These are phyloP conservation scores for Aspergillus panamensis DNA, from an alignment of 495 filamentous ascomycete genomes.

Conservation along the genomic window DNA sequence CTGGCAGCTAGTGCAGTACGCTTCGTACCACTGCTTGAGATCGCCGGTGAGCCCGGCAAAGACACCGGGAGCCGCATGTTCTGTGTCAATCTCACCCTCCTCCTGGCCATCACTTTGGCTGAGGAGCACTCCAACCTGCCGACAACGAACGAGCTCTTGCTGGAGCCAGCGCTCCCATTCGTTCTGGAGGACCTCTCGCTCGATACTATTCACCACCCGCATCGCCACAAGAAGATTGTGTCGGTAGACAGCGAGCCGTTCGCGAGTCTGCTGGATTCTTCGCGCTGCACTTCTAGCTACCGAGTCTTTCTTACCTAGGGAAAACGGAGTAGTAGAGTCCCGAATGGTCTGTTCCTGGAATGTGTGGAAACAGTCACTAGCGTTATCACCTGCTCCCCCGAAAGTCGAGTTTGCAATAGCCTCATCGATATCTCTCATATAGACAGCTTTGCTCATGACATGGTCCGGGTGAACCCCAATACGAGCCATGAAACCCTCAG, in stretches of 20 bases:
- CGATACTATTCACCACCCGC: slow-evolving; percentile 83
- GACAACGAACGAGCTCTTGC: slow-evolving; percentile 67
- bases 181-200: slow-evolving; percentile 73
- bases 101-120: slow-evolving; percentile 27
- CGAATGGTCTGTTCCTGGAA: slow-evolving; percentile 42
- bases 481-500: slow-evolving; percentile 70
- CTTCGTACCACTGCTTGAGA: slow-evolving; percentile 61
- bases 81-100: slow-evolving; percentile 24
- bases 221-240: slow-evolving; percentile 90
- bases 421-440: slow-evolving; percentile 76
- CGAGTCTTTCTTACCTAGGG: slow-evolving; percentile 36
- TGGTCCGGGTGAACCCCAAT: slow-evolving; percentile 75
- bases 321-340: slow-evolving; percentile 28
- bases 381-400: slow-evolving; percentile 33
- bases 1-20: slow-evolving; percentile 73
- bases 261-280: slow-evolving; percentile 70
- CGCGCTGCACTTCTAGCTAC: slow-evolving; percentile 57
- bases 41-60: slow-evolving; percentile 44
- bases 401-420: slow-evolving; percentile 48
- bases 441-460: slow-evolving; percentile 81
- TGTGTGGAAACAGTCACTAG: slow-evolving; percentile 43
- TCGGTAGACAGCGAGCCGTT: slow-evolving; percentile 78
- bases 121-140: slow-evolving; percentile 55
- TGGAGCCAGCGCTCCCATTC: slow-evolving; percentile 91
- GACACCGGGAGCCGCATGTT: slow-evolving; percentile 24